Base-by-base conservation (phyloP, 306 rosid genomes). In the Prunus salicina region DNA sequence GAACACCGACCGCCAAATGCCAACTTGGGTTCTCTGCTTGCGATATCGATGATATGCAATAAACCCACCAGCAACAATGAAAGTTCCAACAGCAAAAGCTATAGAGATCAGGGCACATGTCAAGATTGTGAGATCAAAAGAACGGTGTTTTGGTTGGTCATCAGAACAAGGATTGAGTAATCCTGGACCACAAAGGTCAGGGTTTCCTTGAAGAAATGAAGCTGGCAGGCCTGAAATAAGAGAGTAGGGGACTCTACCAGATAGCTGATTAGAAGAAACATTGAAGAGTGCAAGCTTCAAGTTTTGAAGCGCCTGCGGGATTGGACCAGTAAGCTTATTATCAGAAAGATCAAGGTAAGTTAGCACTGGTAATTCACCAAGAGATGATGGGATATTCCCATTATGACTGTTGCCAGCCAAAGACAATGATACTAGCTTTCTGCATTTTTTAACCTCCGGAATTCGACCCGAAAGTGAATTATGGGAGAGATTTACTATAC, bases 231-330 rank as follows among this genome's bases (percentile, higher is more conserved):
- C 97, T 12, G 97, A 90, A 76, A 95, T 86, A 80, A 95, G 79
- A 56, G 97, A 87, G 73, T 80, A 83, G 8, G 99, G 99, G 55
- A 95, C 99, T 65, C 77, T 72, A 43, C 99, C 99, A 13, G 99
- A 95, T 57, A 95, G 90, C 64, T 80, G 85, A 83, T 95, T 95
- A 82, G 85, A 95, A 51, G 99, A 95, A 1, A 95, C 97, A 73
- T 95, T 95, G 83, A 95, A 95, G 69, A 95, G 97, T 0, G 99
- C 99, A 75, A 95, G 97, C 90, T 95, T 95, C 77, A 95, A 79
- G 83, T 95, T 92, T 74, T 95, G 92, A 72, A 95, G 97, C 63
- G 84, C 92, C 85, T 79, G 89, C 28, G 99, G 99, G 49, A 95
- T 88, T 67, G 92, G 84, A 74, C 97, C 99, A 15, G 91, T 88